Evolutionary conservation across 139 green algal species (phyloP).

Genomic region (Yamagishiella unicocca): DNA sequence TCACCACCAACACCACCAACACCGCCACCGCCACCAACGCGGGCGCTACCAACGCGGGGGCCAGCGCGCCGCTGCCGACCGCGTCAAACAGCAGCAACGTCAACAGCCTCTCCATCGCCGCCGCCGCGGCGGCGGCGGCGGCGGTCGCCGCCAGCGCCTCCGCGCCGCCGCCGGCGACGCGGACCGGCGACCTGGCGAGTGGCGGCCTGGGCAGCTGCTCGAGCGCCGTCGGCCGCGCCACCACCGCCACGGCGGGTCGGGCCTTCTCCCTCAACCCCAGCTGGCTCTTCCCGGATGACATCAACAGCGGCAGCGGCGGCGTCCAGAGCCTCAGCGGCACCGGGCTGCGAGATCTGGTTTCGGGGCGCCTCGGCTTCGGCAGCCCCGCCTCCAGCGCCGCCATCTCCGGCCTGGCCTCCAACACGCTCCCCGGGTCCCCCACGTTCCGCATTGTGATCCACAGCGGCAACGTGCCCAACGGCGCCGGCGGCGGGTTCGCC

Average conservation of each 20-base stretch:
- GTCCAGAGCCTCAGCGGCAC: not conserved
- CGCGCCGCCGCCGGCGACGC: not conserved
- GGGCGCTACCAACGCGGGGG: not conserved
- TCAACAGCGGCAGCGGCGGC: not conserved
- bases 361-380: not conserved
- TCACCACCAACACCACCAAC: not conserved
- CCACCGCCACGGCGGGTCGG: not conserved
- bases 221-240: not conserved
- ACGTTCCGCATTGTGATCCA: not conserved
- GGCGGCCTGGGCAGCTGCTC: not conserved
- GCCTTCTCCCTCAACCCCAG: not conserved
- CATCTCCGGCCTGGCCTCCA: not conserved
- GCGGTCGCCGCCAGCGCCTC: not conserved
- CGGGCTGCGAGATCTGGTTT: no score
- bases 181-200: not conserved
- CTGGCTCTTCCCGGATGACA: not conserved
- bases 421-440: not conserved
- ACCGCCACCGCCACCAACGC: not conserved
- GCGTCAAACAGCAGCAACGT: no score
- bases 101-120: not conserved
- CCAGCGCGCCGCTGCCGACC: not conserved
- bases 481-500: not conserved
- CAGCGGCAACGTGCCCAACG: not conserved
- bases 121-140: not conserved
- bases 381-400: conserved; percentile 4